Evolutionary conservation across 2,329 filamentous ascomycete genomes (phyloP).

Genomic region (Colletotrichum godetiae): DNA sequence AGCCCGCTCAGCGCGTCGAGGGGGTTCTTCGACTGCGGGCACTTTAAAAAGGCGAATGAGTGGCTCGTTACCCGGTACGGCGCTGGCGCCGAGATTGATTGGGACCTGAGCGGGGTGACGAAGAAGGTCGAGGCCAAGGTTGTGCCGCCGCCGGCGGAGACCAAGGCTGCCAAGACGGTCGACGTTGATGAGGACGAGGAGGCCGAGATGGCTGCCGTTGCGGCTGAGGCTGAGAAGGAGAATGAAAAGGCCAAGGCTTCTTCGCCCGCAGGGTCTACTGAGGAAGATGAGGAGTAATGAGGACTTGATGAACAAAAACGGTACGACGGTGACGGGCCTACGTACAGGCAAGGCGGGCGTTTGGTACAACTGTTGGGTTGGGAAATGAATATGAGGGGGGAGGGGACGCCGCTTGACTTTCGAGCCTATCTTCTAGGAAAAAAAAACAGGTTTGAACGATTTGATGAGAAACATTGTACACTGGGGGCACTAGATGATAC

Average conservation of each 20-base stretch:
- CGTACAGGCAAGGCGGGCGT: background rate
- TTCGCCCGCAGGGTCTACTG: slow-evolving; percentile 35
- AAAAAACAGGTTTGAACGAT: slow-evolving; percentile 1
- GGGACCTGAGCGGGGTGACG: slow-evolving; percentile 66
- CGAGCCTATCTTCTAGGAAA: background rate
- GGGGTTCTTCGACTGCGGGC: slow-evolving; percentile 86
- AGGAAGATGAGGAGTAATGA: slow-evolving; percentile 30
- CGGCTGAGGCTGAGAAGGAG: slow-evolving; percentile 39
- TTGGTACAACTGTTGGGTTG: background rate
- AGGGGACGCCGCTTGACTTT: background rate
- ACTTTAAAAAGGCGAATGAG: slow-evolving; percentile 85
- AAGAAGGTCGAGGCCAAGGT: slow-evolving; percentile 31
- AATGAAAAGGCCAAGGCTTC: slow-evolving; percentile 38
- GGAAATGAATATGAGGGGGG: background rate
- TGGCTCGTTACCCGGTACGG: slow-evolving; percentile 88
- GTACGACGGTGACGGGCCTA: background rate
- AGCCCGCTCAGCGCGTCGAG: slow-evolving; percentile 87
- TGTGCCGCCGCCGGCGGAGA: slow-evolving; percentile 12
- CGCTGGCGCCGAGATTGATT: slow-evolving; percentile 83
- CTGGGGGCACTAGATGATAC: background rate
- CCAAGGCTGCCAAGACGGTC: slow-evolving; percentile 24
- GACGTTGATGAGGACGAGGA: background rate
- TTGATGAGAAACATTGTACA: slow-evolving; percentile 10
- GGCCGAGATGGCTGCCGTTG: slow-evolving; percentile 17
- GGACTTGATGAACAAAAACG: background rate